These are phyloP conservation scores for Fusarium sp. DNA, from an alignment of 2,329 filamentous ascomycete species.

Conservation along the genomic window DNA sequence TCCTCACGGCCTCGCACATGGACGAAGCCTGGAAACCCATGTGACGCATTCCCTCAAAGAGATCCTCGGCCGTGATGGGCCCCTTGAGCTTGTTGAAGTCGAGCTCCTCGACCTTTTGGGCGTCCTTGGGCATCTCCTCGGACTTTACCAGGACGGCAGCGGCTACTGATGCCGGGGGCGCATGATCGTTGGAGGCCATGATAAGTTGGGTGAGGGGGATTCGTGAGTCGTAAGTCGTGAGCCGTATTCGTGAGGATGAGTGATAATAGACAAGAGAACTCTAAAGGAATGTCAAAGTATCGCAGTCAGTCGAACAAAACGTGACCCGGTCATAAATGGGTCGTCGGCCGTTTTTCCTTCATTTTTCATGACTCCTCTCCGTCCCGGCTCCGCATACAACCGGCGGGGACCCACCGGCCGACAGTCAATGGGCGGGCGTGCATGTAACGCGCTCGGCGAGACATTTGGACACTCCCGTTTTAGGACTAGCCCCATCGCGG, in stretches of 20 bases:
- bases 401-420: slow-evolving; percentile 16
- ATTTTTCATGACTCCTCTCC: slow-evolving; percentile 36
- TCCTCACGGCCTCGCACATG: slow-evolving; percentile 86
- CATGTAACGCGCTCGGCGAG: slow-evolving; percentile 16
- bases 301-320: not conserved
- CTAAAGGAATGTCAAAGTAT: not conserved
- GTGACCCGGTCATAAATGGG: not conserved
- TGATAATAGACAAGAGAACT: not conserved
- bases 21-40: slow-evolving; percentile 83
- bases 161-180: slow-evolving; percentile 67
- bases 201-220: not conserved
- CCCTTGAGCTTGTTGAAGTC: slow-evolving; percentile 88
- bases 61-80: slow-evolving; percentile 85
- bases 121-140: slow-evolving; percentile 80
- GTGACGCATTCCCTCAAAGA: slow-evolving; percentile 82
- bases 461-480: slow-evolving; percentile 10
- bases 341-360: slow-evolving; percentile 2
- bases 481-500: slow-evolving; percentile 35
- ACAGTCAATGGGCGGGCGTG: slow-evolving; percentile 25
- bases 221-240: slow-evolving; percentile 4
- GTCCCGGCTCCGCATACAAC: slow-evolving; percentile 33
- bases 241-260: slow-evolving; percentile 10
- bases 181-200: slow-evolving; percentile 50
- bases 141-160: slow-evolving; percentile 89
- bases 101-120: slow-evolving; percentile 87